Base-by-base conservation (phyloP, 306 rosid species). In the Coriaria nepalensis region DNA sequence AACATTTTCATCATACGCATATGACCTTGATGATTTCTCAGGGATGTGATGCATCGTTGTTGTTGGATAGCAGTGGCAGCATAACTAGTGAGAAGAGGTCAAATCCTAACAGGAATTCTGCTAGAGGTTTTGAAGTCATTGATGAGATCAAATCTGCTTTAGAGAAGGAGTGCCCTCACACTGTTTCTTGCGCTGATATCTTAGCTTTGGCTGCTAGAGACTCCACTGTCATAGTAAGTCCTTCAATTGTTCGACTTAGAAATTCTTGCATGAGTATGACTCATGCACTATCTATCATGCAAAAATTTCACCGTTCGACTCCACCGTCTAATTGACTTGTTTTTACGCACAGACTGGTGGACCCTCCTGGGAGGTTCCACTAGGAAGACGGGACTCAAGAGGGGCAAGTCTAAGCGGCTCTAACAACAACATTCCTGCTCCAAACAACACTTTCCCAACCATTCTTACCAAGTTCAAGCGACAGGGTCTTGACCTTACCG, bases 131-230 rank as follows among this genome's bases (percentile, higher is more conserved):
- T 38, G 94, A 85, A 45, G 84, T 81, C 37, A 41, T 90, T 14
- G 98, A 90, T 59, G 79, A 75, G 67, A 81, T 90, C 38, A 90
- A 90, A 66, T 72, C 74, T 14, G 78, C 82, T 7, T 4, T 85
- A 9, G 98, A 90, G 65, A 70, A 64, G 54, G 72, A 60, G 63
- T 90, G 95, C 42, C 98, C 95, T 46, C 66, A 60, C 13, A 77
- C 73, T 6, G 94, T 90, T 13, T 90, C 95, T 44, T 81, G 98
- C 67, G 98, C 98, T 58, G 98, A 90, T 57, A 71, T 90, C 45
- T 39, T 85, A 59, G 76, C 98, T 55, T 45, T 85, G 6, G 81
- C 79, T 60, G 98, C 98, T 4, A 81, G 94, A 75, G 95, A 90
- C 56, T 85, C 94, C 10, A 82, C 93, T 53, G 85, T 73, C 51